These are phyloP conservation scores for Globisporangium heterothallicum DNA, from an alignment of 352 stramenopile species.

Conservation along the genomic window DNA sequence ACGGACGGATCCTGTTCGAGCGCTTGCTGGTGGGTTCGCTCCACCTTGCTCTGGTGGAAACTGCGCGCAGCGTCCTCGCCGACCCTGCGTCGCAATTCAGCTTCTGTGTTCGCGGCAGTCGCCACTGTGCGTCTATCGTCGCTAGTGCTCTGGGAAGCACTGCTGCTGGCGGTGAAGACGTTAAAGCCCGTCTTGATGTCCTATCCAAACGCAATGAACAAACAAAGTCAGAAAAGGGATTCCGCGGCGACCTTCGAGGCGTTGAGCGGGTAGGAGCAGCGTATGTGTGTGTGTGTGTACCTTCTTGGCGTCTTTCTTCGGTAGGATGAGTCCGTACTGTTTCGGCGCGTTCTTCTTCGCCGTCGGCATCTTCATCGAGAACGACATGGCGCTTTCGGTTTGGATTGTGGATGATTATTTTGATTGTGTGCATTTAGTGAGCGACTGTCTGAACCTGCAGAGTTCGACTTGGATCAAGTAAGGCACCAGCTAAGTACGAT, in stretches of 20 bases:
- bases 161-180: conserved; percentile 5
- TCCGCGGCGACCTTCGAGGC: no score
- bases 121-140: not conserved
- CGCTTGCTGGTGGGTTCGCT: conserved; percentile 43
- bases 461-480: not conserved
- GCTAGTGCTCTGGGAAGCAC: not conserved
- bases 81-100: conserved; percentile 23
- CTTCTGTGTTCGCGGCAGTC: conserved; percentile 1
- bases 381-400: conserved; percentile 14
- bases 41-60: conserved; percentile 44
- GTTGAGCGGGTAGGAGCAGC: not conserved
- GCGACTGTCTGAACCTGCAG: no score
- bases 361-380: conserved; percentile 28
- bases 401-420: not conserved
- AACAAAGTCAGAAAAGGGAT: not conserved
- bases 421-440: no score
- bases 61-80: conserved; percentile 45
- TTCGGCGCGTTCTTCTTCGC: conserved; percentile 19
- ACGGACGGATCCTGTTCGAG: conserved; percentile 75
- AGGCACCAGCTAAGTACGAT: not conserved
- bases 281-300: not conserved
- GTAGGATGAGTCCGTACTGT: conserved; percentile 20
- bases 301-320: conserved; percentile 13
- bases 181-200: conserved; percentile 12
- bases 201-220: not conserved